phyloP scores from a whole-genome alignment of 352 stramenopile genomes.

The Peronospora farinosa region DNA sequence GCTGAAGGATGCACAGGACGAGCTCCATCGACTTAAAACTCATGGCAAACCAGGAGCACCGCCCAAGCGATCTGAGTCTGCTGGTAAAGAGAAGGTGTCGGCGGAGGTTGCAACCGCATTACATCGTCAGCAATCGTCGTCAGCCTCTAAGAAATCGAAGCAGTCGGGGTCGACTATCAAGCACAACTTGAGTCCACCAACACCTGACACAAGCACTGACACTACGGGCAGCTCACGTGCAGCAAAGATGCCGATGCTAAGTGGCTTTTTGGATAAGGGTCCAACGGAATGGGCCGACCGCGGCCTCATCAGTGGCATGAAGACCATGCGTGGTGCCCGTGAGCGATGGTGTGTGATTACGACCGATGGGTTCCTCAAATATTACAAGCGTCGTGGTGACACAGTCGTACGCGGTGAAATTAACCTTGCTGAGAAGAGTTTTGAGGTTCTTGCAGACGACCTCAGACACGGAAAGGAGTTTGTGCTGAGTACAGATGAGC shows the following conservation, averaged over 20 bases:
- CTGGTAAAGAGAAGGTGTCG: slow-evolving; percentile 15
- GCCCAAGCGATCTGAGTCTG: slow-evolving; percentile 11
- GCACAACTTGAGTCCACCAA: slow-evolving; percentile 25
- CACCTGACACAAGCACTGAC: slow-evolving; percentile 15
- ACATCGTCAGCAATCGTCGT: slow-evolving; percentile 15
- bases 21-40: slow-evolving; percentile 55
- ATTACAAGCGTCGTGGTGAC: slow-evolving; percentile 84
- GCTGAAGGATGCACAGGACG: slow-evolving; percentile 61
- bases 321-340: slow-evolving; percentile 76
- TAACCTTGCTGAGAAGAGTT: slow-evolving; percentile 64
- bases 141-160: slow-evolving; percentile 26
- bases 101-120: slow-evolving; percentile 11
- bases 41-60: slow-evolving; percentile 17
- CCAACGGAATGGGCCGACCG: slow-evolving; percentile 80
- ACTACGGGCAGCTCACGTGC: slow-evolving; percentile 16
- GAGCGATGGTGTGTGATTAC: slow-evolving; percentile 84
- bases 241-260: slow-evolving; percentile 66
- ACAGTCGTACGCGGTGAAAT: slow-evolving; percentile 78
- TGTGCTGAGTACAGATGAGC: slow-evolving; percentile 69
- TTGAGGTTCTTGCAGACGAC: slow-evolving; percentile 81
- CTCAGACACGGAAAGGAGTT: slow-evolving; percentile 71
- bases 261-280: slow-evolving; percentile 77
- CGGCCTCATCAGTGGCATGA: slow-evolving; percentile 77
- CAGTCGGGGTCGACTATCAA: slow-evolving; percentile 27
- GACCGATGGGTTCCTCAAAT: slow-evolving; percentile 62